Percentiles rank a stretch among this genome's conserved stretches.
Evolutionary conservation across 2,329 filamentous ascomycete species (phyloP).

Genomic region (Xylaria sp.): DNA sequence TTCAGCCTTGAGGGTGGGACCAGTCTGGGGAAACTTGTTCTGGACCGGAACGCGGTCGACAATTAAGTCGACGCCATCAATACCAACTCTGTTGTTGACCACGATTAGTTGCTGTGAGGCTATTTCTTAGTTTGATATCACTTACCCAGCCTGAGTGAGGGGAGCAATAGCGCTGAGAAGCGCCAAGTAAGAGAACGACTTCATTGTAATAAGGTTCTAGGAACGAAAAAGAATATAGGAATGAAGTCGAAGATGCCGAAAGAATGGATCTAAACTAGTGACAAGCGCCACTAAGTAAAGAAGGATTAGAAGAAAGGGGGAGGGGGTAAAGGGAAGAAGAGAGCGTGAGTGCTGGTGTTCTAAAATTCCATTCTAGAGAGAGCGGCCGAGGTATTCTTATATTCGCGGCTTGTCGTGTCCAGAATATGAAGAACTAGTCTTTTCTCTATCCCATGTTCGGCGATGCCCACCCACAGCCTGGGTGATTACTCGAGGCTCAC

Average conservation of each 20-base stretch:
- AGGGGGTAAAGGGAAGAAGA: conserved; percentile 10
- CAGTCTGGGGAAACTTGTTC: conserved; percentile 32
- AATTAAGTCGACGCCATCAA: conserved; percentile 27
- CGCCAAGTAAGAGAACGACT: conserved; percentile 32
- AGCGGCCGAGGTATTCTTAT: conserved; percentile 19
- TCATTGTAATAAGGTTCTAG: conserved; percentile 21
- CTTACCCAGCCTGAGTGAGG: conserved; percentile 26
- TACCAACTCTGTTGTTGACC: conserved; percentile 11
- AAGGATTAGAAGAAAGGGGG: conserved; percentile 5
- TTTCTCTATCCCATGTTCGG: conserved; percentile 13
- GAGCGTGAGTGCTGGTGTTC: conserved; percentile 23
- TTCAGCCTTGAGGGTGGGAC: conserved; percentile 24
- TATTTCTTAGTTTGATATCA: neutral
- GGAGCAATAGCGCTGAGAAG: conserved; percentile 29
- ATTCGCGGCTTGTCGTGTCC: conserved; percentile 9
- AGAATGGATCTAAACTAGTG: conserved; percentile 15
- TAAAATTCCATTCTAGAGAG: conserved; percentile 4
- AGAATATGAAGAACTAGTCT: neutral
- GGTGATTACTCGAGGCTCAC: conserved; percentile 29
- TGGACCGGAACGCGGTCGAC: conserved; percentile 30
- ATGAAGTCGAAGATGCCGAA: conserved; percentile 10
- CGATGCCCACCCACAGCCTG: conserved; percentile 2
- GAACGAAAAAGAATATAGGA: conserved; percentile 10
- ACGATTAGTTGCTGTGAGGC: conserved; percentile 1
- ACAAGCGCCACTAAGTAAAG: conserved; percentile 14